Conservation (phyloP, 2,329 filamentous ascomycete genomes). For the Cladosporium halotolerans region DNA sequence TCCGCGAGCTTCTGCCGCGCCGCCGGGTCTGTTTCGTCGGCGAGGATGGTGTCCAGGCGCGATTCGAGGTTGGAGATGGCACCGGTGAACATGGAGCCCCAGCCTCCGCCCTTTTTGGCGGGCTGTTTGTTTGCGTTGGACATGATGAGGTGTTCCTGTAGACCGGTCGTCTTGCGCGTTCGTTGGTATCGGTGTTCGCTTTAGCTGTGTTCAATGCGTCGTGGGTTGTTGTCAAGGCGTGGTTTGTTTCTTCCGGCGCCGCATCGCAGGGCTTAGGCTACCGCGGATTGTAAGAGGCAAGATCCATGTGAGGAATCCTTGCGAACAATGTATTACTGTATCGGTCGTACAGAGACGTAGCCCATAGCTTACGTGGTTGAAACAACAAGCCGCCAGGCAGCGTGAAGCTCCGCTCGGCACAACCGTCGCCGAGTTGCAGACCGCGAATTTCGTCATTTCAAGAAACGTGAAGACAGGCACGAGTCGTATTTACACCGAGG, state of each 20-base stretch:
- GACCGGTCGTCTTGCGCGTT: too few species aligned
- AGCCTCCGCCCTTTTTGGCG: slow-evolving; percentile 24
- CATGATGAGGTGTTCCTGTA: not conserved
- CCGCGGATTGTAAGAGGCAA: not conserved
- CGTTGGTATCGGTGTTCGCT: too few species aligned
- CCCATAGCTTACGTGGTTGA: slow-evolving; percentile 5
- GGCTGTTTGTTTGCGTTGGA: not conserved
- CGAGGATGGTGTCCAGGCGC: slow-evolving; percentile 81
- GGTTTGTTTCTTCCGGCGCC: slow-evolving; percentile 18
- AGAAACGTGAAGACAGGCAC: not conserved
- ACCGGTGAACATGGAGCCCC: slow-evolving; percentile 65
- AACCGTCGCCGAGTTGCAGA: slow-evolving; percentile 4
- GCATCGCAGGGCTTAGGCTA: slow-evolving; percentile 18
- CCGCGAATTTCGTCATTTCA: not conserved
- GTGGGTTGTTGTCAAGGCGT: not conserved
- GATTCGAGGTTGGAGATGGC: slow-evolving; percentile 93
- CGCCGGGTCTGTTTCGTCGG: slow-evolving; percentile 61
- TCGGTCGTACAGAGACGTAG: not conserved
- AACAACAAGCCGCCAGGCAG: slow-evolving; percentile 4
- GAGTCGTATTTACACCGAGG: not conserved
- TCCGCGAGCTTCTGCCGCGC: slow-evolving; percentile 38
- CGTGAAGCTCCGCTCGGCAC: slow-evolving; percentile 9
- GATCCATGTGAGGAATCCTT: too few species aligned
- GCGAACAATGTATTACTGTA: too few species aligned
- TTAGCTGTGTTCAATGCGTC: too few species aligned